phyloP scores from a whole-genome alignment of 2,329 filamentous ascomycete species.

The Aspergillus sp. region DNA sequence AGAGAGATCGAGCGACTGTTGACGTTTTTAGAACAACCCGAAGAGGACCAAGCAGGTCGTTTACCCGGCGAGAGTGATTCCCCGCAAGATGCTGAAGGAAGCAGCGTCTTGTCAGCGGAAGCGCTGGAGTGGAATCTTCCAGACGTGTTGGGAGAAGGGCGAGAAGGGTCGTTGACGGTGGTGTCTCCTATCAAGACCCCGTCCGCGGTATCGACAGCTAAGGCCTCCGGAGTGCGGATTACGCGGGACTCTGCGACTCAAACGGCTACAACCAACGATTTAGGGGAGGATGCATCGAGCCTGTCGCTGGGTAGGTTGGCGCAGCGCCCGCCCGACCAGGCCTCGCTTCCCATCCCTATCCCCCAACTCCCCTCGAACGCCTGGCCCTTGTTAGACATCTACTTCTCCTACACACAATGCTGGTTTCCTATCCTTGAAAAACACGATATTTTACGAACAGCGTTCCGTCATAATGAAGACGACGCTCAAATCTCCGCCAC shows the following conservation, averaged over 20 bases:
- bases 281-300: not conserved
- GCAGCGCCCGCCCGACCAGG: not conserved
- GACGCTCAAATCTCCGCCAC: constrained; percentile 25
- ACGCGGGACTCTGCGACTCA: constrained; percentile 32
- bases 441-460: constrained; percentile 60
- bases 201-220: constrained; percentile 16
- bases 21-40: constrained; percentile 44
- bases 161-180: constrained; percentile 21
- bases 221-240: constrained; percentile 12
- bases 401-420: constrained; percentile 73
- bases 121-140: constrained; percentile 38
- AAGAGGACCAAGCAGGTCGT: constrained; percentile 37
- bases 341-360: not conserved
- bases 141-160: constrained; percentile 23
- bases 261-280: constrained; percentile 13
- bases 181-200: constrained; percentile 32
- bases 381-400: constrained; percentile 65
- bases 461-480: constrained; percentile 35
- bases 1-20: constrained; percentile 64
- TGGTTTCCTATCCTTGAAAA: constrained; percentile 76
- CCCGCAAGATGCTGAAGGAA: constrained; percentile 32
- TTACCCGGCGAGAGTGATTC: constrained; percentile 28
- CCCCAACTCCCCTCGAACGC: constrained; percentile 53
- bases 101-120: constrained; percentile 29
- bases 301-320: not conserved